These are phyloP conservation scores for Dichotomocladium elegans DNA, from an alignment of 371 early-diverging fungal genomes.

Conservation along the genomic window DNA sequence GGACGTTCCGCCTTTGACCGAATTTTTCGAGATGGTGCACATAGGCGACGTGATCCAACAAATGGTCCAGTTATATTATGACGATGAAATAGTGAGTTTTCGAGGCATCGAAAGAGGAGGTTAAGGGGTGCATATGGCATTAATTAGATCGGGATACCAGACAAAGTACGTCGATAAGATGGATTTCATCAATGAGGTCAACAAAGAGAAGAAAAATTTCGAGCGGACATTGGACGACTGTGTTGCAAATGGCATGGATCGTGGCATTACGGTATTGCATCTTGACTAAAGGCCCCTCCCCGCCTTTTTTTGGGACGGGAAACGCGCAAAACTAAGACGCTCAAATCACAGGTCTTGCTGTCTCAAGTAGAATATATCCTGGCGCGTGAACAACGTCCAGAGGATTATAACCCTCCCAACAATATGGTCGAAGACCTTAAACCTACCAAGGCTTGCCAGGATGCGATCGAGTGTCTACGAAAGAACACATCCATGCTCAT, in stretches of 20 bases:
- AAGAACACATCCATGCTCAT: slow-evolving; percentile 68
- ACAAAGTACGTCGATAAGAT: slow-evolving; percentile 67
- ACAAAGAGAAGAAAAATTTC: slow-evolving; percentile 79
- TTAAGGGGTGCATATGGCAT: too few species aligned
- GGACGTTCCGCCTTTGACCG: slow-evolving; percentile 54
- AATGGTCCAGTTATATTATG: slow-evolving; percentile 84
- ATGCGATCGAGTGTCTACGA: slow-evolving; percentile 75
- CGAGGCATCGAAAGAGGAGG: neutral
- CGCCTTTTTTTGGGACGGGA: too few species aligned
- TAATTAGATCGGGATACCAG: too few species aligned
- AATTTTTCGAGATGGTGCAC: slow-evolving; percentile 86
- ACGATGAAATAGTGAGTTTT: slow-evolving; percentile 56
- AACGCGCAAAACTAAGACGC: too few species aligned
- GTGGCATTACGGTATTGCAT: slow-evolving; percentile 62
- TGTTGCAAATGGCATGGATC: slow-evolving; percentile 87
- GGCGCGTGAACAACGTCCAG: slow-evolving; percentile 50
- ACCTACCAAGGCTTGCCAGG: slow-evolving; percentile 69
- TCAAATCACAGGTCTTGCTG: slow-evolving; percentile 56
- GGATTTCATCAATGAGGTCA: slow-evolving; percentile 80
- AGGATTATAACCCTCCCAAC: slow-evolving; percentile 68
- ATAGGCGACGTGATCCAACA: slow-evolving; percentile 84
- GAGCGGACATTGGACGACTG: slow-evolving; percentile 79
- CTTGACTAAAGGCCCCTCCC: neutral
- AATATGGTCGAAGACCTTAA: slow-evolving; percentile 50
- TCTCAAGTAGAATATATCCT: slow-evolving; percentile 77